Evolutionary conservation across 2,329 filamentous ascomycete species (phyloP), one percentile per base, ranked within the genome.

Genomic region (Plenodomus biglobosus): DNA sequence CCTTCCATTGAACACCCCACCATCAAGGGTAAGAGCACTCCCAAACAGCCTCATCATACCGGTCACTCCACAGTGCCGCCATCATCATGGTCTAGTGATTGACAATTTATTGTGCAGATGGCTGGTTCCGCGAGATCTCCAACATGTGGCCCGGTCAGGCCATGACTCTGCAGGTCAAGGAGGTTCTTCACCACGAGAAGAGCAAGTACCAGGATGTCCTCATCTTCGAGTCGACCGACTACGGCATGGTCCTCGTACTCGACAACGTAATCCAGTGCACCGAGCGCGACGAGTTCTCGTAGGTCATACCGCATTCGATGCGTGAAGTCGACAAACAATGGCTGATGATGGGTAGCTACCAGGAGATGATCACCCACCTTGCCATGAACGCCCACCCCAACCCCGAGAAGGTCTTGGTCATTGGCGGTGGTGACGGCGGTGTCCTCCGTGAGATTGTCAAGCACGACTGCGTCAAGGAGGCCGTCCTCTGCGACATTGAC

Each of bases 221-320:
- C 68, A 90, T 97, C 80, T 99, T 99, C 80, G 88, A 99, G 82
- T 96, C 90, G 65, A 95, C 87, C 80, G 85, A 97, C 82, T 88
- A 97, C 76, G 94, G 94, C 75, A 95, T 85, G 71, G 92, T 97
- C 53, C 83, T 99, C 50, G 92, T 99, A 56, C 85, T 99, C 63
- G 94, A 99, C 83, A 97, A 97, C 74, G 94, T 96, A 73, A 96
- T 99, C 76, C 94, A 99, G 79, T 91, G 86, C 84, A 97, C 94
- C 64, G 94, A 99, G 85, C 87, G 92, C 61, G 91, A 99, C 73
- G 94, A 99, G 81, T 99, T 97, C 82, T 90, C 92, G 74, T 85
- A 82, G 58, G 78, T 71, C 40, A n/a, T n/a, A n/a, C n/a, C n/a
- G n/a, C n/a, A 42, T 41, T 44, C 30, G 24, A 40, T 16, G 24